phyloP scores from a whole-genome alignment of 1,139 yeast species.

The Debaryomycetaceae sp. region DNA sequence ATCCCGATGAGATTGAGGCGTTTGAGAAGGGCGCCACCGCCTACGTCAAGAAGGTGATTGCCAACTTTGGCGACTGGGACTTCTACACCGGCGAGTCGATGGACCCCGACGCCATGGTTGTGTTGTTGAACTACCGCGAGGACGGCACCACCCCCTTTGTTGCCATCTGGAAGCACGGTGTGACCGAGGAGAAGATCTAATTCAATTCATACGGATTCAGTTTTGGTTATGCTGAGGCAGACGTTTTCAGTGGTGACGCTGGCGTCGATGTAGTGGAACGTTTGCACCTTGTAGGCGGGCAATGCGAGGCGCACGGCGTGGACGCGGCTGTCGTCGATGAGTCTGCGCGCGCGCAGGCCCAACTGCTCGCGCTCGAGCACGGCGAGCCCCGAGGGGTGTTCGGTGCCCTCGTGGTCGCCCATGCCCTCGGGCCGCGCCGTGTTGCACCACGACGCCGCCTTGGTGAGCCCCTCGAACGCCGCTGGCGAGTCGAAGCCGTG shows the following conservation, averaged over 20 bases:
- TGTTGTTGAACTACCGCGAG: slow-evolving; percentile 98
- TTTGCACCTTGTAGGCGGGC: no score
- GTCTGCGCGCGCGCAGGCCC: slow-evolving; percentile 65
- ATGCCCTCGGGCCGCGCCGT: slow-evolving; percentile 51
- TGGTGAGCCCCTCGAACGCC: slow-evolving; percentile 54
- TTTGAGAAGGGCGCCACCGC: slow-evolving; percentile 97
- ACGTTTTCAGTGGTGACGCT: slow-evolving; percentile 69
- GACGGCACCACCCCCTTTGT: slow-evolving; percentile 98
- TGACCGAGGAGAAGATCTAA: slow-evolving; percentile 83
- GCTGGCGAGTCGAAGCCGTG: slow-evolving; percentile 26
- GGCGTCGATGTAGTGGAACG: slow-evolving; percentile 52
- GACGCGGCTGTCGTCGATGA: slow-evolving; percentile 55
- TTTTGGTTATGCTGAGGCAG: slow-evolving; percentile 36
- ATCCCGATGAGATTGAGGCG: slow-evolving; percentile 80
- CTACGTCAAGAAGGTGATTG: slow-evolving; percentile 92
- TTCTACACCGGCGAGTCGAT: slow-evolving; percentile 99
- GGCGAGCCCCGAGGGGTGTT: slow-evolving; percentile 37
- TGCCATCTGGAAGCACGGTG: slow-evolving; percentile 99
- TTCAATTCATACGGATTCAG: slow-evolving; percentile 8
- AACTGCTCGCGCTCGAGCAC: slow-evolving; percentile 46
- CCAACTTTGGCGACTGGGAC: slow-evolving; percentile 97
- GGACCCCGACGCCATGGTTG: slow-evolving; percentile 99
- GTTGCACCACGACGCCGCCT: slow-evolving; percentile 85
- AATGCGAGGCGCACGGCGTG: slow-evolving; percentile 46
- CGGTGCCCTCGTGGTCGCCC: slow-evolving; percentile 19